Evolutionary conservation across 352 stramenopile species (phyloP), one percentile per base, ranked within the genome.

Genomic region (Ophiocytium majus): DNA sequence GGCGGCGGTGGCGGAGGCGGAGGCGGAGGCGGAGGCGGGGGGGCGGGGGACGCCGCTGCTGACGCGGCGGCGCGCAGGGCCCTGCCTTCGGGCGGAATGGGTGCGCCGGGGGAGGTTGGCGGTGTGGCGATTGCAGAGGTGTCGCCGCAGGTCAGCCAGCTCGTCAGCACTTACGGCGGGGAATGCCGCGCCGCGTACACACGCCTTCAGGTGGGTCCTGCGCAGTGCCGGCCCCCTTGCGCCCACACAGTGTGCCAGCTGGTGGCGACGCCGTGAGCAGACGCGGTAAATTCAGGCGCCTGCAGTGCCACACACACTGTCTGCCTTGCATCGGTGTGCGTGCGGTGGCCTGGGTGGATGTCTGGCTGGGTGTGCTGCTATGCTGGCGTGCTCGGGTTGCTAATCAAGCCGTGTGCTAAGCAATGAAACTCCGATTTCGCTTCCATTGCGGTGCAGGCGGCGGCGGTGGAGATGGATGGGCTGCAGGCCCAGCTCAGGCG

Each of bases 401-500:
- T n/a, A n/a, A n/a, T n/a, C n/a, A n/a, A n/a, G n/a, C n/a, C n/a
- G n/a, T n/a, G n/a, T n/a, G n/a, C n/a, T n/a, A n/a, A n/a, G n/a
- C n/a, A n/a, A n/a, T n/a, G n/a, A n/a, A n/a, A n/a, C n/a, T n/a
- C n/a, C n/a, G n/a, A n/a, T n/a, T n/a, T n/a, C n/a, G n/a, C n/a
- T n/a, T n/a, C n/a, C n/a, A n/a, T n/a, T n/a, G n/a, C n/a, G n/a
- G n/a, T n/a, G n/a, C n/a, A 76, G 64, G 64, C 64, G 5, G 64
- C 64, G 5, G 64, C 64, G 5, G 64, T 76, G 31, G 64, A 76
- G 64, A 76, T 76, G 64, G 64, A 76, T 5, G 64, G 64, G 64
- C 17, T 76, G 34, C 64, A 76, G 64, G 5, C 34, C 5, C 64
- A 76, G 17, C 34, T 76, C 5, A 34, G 64, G 10, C 64, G 64